A percentile compares a stretch with the other conserved stretches of the same genome.
Evolutionary conservation across 192 early-diverging fungal genomes (phyloP).

Genomic region (Backusella australiensis): DNA sequence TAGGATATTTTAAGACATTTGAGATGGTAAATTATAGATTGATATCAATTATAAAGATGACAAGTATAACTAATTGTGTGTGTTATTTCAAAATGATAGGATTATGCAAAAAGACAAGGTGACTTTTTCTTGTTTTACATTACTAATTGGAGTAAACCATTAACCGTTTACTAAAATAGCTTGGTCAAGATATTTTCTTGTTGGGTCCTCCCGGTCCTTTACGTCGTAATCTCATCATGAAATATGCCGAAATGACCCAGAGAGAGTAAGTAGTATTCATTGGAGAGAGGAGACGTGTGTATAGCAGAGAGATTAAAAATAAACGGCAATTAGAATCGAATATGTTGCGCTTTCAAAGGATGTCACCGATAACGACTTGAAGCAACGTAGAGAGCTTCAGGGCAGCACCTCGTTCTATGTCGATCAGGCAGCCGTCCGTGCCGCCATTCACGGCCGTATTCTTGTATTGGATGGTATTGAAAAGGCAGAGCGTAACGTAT

Average conservation of each 20-base stretch:
- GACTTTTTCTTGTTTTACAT: not conserved
- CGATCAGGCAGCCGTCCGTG: conserved; percentile 57
- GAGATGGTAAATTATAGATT: conserved; percentile 27
- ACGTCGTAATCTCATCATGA: conserved; percentile 62
- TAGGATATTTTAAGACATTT: conserved; percentile 41
- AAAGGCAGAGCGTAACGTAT: conserved; percentile 82
- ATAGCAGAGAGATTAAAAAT: not conserved
- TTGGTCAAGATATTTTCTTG: conserved; percentile 82
- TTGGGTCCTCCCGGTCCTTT: conserved; percentile 72
- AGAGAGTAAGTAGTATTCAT: conserved; percentile 36
- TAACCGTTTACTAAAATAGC: conserved; percentile 9
- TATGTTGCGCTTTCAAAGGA: conserved; percentile 73
- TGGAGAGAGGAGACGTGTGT: no score
- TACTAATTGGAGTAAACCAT: not conserved
- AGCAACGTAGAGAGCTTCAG: conserved; percentile 76
- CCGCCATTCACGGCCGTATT: conserved; percentile 61
- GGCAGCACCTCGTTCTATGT: conserved; percentile 60
- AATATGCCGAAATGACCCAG: conserved; percentile 67
- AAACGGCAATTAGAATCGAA: conserved; percentile 47
- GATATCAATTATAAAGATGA: not conserved
- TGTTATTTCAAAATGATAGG: conserved; percentile 39
- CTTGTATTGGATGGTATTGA: conserved; percentile 67
- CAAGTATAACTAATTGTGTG: not conserved
- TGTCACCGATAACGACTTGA: conserved; percentile 76
- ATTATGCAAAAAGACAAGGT: conserved; percentile 81